Evolutionary conservation across 805 yeast genomes (phyloP).

Genomic region (Sugiyamaella marilandica): DNA sequence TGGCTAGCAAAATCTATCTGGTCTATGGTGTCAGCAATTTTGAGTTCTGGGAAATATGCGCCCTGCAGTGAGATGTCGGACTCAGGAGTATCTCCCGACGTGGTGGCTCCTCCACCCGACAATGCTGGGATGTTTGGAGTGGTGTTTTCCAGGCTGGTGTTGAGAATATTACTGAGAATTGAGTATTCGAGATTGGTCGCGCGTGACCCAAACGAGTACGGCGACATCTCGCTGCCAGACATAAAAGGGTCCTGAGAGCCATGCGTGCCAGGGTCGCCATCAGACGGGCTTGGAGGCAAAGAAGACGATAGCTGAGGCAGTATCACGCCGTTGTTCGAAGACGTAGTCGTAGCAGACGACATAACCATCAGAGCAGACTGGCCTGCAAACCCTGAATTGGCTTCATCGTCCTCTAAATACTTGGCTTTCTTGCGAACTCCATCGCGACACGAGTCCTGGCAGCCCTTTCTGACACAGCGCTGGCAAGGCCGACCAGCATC

Average conservation of each 20-base stretch:
- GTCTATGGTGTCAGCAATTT: constrained; percentile 5
- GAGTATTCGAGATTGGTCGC: constrained; percentile 36
- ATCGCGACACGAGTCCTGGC: constrained; percentile 65
- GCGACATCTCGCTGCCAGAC: constrained; percentile 9
- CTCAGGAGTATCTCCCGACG: constrained; percentile 6
- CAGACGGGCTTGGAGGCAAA: constrained; percentile 18
- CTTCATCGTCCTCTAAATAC: constrained; percentile 59
- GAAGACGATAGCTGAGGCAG: constrained; percentile 3
- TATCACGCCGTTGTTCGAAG: not conserved
- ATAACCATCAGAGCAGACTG: not conserved
- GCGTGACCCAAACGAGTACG: constrained; percentile 32
- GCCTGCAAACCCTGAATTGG: not conserved
- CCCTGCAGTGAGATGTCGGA: constrained; percentile 9
- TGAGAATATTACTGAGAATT: constrained; percentile 31
- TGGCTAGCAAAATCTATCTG: not conserved
- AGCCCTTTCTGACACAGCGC: constrained; percentile 63
- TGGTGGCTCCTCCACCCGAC: not conserved
- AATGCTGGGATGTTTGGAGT: not conserved
- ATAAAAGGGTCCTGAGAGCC: constrained; percentile 4
- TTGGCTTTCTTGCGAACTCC: constrained; percentile 77
- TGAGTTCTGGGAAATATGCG: constrained; percentile 10
- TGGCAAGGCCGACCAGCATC: constrained; percentile 72
- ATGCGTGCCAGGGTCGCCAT: not conserved
- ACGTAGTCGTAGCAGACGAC: not conserved
- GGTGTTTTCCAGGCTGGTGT: constrained; percentile 7